phyloP scores from a whole-genome alignment of 805 yeast species.

The Yarrowia hollandica region DNA sequence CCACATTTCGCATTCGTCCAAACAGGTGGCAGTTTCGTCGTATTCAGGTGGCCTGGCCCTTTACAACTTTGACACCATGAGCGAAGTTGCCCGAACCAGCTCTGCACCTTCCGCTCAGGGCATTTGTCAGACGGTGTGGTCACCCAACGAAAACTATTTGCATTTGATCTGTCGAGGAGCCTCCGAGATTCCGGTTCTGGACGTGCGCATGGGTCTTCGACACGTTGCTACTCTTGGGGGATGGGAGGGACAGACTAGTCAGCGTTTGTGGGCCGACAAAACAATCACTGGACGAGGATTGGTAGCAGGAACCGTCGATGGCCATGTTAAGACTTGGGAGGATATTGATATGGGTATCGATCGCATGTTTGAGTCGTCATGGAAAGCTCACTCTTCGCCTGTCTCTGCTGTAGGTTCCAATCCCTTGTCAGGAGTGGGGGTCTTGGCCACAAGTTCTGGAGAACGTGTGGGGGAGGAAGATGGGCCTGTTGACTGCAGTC shows the following conservation, averaged over 20 bases:
- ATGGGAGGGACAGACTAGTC: constrained; percentile 34
- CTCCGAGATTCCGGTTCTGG: constrained; percentile 33
- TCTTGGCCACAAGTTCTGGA: constrained; percentile 33
- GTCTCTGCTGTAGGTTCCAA: constrained; percentile 31
- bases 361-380: constrained; percentile 5
- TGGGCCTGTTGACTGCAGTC: constrained; percentile 29
- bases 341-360: constrained; percentile 27
- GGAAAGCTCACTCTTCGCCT: constrained; percentile 31
- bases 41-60: not conserved
- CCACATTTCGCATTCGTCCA: not conserved
- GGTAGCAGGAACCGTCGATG: constrained; percentile 30
- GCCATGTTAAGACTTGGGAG: constrained; percentile 28
- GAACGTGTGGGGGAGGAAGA: constrained; percentile 5
- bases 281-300: constrained; percentile 30
- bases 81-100: not conserved
- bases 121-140: constrained; percentile 34
- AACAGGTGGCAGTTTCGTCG: constrained; percentile 10
- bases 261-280: constrained; percentile 32
- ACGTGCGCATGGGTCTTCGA: constrained; percentile 33
- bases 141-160: constrained; percentile 33
- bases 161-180: constrained; percentile 31
- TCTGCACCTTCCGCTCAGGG: constrained; percentile 31
- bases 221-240: constrained; percentile 31
- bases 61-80: constrained; percentile 1
- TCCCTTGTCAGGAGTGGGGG: constrained; percentile 30